Percentiles rank a stretch among this genome's conserved stretches.
Evolutionary conservation across 2,329 filamentous ascomycete genomes (phyloP).

Genomic region (Acrocalymma vagum): DNA sequence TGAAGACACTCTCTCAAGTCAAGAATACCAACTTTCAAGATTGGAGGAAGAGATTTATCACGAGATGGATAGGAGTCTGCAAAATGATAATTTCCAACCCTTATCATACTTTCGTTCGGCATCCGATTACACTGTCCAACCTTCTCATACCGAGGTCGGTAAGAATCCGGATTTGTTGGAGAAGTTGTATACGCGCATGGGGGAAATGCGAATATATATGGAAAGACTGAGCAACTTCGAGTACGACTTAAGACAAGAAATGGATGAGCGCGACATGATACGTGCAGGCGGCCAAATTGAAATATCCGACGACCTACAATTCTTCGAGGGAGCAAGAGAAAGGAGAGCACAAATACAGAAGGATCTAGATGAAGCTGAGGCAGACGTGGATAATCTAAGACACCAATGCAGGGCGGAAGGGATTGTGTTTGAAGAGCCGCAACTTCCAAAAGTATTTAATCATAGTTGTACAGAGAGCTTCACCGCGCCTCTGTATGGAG

Average conservation of each 20-base stretch:
- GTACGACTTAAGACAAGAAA: conserved; percentile 9
- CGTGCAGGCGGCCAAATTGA: conserved; percentile 4
- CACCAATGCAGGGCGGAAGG: conserved; percentile 8
- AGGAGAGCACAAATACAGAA: conserved; percentile 8
- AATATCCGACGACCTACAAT: conserved; percentile 6
- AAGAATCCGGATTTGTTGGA: conserved; percentile 1
- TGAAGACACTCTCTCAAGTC: conserved; percentile 11
- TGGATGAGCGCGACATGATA: conserved; percentile 13
- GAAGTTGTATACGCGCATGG: conserved; percentile 18
- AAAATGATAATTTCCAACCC: background rate
- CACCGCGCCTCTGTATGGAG: background rate
- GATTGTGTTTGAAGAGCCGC: conserved; percentile 15
- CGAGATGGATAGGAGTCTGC: conserved; percentile 6
- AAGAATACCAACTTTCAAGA: conserved; percentile 14
- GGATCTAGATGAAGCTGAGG: conserved; percentile 9
- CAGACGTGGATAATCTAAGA: conserved; percentile 11
- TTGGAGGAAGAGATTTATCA: conserved; percentile 14
- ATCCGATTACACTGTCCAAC: no score
- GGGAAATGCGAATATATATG: conserved; percentile 11
- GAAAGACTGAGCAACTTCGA: conserved; percentile 19
- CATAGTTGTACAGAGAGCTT: background rate
- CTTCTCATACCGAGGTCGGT: background rate
- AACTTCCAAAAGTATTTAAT: conserved; percentile 3
- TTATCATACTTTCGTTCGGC: background rate
- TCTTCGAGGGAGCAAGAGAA: conserved; percentile 7